Base-by-base conservation (phyloP, 805 yeast genomes). In the Clavispora santaluciae region DNA sequence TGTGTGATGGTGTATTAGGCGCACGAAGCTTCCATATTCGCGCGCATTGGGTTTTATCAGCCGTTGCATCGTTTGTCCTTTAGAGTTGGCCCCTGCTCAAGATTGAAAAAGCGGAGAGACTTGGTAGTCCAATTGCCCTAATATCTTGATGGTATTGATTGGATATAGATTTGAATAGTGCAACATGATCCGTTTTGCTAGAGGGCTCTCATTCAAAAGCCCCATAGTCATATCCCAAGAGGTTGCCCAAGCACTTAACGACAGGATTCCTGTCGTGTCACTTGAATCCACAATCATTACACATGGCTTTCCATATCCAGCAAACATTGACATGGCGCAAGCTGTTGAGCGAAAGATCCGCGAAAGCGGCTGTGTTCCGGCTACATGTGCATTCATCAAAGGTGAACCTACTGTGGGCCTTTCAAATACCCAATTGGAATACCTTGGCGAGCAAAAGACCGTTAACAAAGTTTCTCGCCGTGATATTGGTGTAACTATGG, bases 281-380 rank as follows among this genome's bases (percentile, higher is more conserved):
- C 66, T 88, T 12, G 96, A 89, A 56, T 80, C 89, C 17, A 88
- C 96, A 6, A 89, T 88, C 53, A 78, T 89, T 49, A 83, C 95
- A 6, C 96, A 88, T 64, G 96, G 96, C 1, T 70, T 88, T 29
- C 95, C 96, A 3, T 84, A 63, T 54, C 96, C 96, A 0, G 73
- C 74, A 17, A 88, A 89, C 54, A 54, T 85, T 9, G 69, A 70
- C 20, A 81, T 88, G 88, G 95, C 96, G 0, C 53, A 52, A 22
- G 60, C 67, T 1, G 95, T 86, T 1, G 95, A 88, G 59, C 43
- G 58, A 4, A 64, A 73, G 6, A 73, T 88, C 13, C 68, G 95
- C 33, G 55, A 58, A 0, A 57, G 70, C 25, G 90, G 91, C 6
- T 89, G 81, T 1, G 63, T 83, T 5, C 96, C 96, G 0, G 96